Evolutionary conservation across 495 filamentous ascomycete species (phyloP).

Genomic region (Penicillium turbatum): DNA sequence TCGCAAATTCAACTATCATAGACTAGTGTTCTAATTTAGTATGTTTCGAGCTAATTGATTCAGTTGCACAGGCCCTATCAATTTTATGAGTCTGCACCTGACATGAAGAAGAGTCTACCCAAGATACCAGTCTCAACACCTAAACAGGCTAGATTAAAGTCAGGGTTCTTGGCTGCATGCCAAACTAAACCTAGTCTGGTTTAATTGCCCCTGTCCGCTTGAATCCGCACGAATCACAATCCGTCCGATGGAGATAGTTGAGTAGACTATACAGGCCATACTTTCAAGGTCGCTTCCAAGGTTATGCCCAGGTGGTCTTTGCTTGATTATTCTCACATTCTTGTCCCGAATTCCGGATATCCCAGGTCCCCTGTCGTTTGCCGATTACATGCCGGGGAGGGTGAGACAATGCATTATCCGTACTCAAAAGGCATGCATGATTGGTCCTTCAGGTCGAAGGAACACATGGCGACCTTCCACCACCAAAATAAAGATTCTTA

Average conservation of each 20-base stretch:
- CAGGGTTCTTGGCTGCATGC: conserved; percentile 9
- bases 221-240: neutral
- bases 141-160: neutral
- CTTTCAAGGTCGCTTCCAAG: neutral
- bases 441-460: neutral
- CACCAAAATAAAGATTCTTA: neutral
- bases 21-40: neutral
- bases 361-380: conserved; percentile 11
- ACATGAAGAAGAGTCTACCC: neutral
- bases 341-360: conserved; percentile 17
- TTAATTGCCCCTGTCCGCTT: neutral
- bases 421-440: neutral
- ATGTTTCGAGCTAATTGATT: neutral
- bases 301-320: neutral
- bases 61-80: neutral
- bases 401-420: conserved; percentile 5
- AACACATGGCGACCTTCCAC: neutral
- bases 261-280: neutral
- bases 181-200: neutral
- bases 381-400: conserved; percentile 16
- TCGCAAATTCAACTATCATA: neutral
- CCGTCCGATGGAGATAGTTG: neutral
- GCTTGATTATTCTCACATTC: conserved; percentile 19
- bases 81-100: neutral
- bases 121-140: neutral